Conservation (phyloP, 805 yeast genomes). For the Helenozyma baotianmanensis region DNA sequence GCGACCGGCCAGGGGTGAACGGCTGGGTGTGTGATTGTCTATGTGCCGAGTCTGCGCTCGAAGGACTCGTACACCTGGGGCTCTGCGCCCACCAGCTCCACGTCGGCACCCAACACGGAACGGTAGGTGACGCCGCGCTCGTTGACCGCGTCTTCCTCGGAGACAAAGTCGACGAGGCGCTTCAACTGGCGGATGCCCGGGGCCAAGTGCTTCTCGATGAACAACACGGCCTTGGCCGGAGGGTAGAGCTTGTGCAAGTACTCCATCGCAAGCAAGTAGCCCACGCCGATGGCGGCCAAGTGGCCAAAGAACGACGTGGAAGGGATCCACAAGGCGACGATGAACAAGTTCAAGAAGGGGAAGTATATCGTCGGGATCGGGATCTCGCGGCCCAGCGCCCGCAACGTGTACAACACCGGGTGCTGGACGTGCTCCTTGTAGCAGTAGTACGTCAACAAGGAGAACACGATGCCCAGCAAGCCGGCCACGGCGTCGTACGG, state of each 20-base stretch:
- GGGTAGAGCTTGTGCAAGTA: constrained; percentile 58
- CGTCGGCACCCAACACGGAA: constrained; percentile 21
- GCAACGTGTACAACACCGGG: constrained; percentile 36
- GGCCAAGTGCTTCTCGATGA: constrained; percentile 56
- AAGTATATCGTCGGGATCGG: constrained; percentile 54
- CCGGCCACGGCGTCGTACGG: constrained; percentile 58
- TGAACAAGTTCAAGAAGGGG: constrained; percentile 50
- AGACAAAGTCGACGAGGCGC: constrained; percentile 48
- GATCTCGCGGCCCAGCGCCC: constrained; percentile 30
- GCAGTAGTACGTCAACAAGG: constrained; percentile 61
- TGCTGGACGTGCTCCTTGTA: constrained; percentile 35
- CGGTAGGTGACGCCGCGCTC: constrained; percentile 32
- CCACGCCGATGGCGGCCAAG: constrained; percentile 59
- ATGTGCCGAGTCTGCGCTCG: constrained; percentile 14
- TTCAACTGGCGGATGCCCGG: constrained; percentile 52
- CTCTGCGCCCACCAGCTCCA: constrained; percentile 12
- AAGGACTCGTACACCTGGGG: constrained; percentile 9
- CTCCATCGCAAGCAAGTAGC: constrained; percentile 58
- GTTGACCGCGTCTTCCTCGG: constrained; percentile 55
- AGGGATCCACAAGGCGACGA: constrained; percentile 53
- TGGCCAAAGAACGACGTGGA: constrained; percentile 73
- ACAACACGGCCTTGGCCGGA: constrained; percentile 58
- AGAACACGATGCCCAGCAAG: constrained; percentile 69
- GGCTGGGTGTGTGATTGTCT: too few relatives aligned
- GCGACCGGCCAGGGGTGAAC: too few relatives aligned